phyloP scores from a whole-genome alignment of 2,329 filamentous ascomycete genomes.

The Pseudodiploospora longispora region DNA sequence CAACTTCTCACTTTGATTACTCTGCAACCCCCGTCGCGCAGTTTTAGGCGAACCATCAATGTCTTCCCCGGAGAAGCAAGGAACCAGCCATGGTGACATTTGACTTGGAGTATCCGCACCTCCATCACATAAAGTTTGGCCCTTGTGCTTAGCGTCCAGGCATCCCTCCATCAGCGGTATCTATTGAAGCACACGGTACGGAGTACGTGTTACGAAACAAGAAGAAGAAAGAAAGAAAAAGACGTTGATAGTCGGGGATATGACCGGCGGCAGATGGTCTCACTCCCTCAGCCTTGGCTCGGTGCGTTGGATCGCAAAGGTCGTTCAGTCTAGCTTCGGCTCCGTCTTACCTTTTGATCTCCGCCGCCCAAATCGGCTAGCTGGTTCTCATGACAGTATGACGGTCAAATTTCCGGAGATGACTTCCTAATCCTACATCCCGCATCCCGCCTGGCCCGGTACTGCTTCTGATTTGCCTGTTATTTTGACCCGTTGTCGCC shows the following conservation, averaged over 20 bases:
- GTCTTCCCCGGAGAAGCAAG: too few relatives aligned
- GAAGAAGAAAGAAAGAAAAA: neutral
- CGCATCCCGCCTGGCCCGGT: neutral
- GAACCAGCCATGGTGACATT: too few relatives aligned
- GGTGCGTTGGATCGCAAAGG: neutral
- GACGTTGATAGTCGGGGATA: neutral
- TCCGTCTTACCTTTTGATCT: conserved; percentile 8
- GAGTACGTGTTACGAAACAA: neutral
- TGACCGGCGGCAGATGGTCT: neutral
- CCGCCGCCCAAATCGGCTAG: conserved; percentile 7
- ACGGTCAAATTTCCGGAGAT: conserved; percentile 2
- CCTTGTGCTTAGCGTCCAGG: too few relatives aligned
- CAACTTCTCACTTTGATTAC: too few relatives aligned
- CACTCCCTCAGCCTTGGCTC: neutral
- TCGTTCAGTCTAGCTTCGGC: neutral
- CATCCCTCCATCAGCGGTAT: too few relatives aligned
- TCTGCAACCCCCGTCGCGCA: too few relatives aligned
- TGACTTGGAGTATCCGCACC: too few relatives aligned
- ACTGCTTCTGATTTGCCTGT: conserved; percentile 2
- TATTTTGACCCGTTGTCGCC: neutral
- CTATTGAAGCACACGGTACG: too few relatives aligned
- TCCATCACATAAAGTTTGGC: too few relatives aligned
- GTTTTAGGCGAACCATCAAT: too few relatives aligned
- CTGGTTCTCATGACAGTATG: neutral
- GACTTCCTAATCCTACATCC: conserved; percentile 9